Conservation (phyloP, 768 basidiomycete genomes). For the Tephrocybe sp. region DNA sequence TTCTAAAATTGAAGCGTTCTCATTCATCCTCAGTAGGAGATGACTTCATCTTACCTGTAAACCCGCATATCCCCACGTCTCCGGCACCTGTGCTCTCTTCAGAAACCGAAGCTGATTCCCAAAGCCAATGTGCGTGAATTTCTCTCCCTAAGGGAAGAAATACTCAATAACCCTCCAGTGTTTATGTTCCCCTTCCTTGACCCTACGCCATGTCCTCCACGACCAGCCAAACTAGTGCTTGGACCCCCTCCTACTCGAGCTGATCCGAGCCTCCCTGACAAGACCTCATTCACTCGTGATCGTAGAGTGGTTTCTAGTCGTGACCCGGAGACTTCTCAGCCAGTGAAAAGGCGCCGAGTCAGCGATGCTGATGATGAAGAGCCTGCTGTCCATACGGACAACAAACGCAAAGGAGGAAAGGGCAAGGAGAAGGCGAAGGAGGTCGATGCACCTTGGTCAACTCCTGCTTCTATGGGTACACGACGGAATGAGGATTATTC, state of each 20-base stretch:
- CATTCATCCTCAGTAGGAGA: slow-evolving; percentile 4
- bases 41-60: not conserved
- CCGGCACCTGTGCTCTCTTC: slow-evolving; percentile 12
- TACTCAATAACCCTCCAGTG: not conserved
- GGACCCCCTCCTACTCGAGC: not conserved
- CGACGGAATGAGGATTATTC: slow-evolving; percentile 37
- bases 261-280: not conserved
- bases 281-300: not conserved
- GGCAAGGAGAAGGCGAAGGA: slow-evolving; percentile 20
- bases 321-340: slow-evolving; percentile 11
- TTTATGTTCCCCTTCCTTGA: slow-evolving; percentile 15
- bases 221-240: slow-evolving; percentile 4
- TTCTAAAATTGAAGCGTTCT: not conserved
- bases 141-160: not conserved
- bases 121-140: slow-evolving; percentile 14
- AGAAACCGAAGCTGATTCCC: slow-evolving; percentile 20
- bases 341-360: slow-evolving; percentile 15
- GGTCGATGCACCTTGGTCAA: slow-evolving; percentile 11
- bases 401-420: not conserved
- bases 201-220: slow-evolving; percentile 11
- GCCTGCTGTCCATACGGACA: not conserved
- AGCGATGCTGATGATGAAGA: slow-evolving; percentile 1
- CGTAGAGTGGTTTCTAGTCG: slow-evolving; percentile 14
- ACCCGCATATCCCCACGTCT: slow-evolving; percentile 7
- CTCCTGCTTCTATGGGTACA: slow-evolving; percentile 21